Conservation (phyloP, 176 grass and related monocot genomes). For the Cenchrus fungigraminus region DNA sequence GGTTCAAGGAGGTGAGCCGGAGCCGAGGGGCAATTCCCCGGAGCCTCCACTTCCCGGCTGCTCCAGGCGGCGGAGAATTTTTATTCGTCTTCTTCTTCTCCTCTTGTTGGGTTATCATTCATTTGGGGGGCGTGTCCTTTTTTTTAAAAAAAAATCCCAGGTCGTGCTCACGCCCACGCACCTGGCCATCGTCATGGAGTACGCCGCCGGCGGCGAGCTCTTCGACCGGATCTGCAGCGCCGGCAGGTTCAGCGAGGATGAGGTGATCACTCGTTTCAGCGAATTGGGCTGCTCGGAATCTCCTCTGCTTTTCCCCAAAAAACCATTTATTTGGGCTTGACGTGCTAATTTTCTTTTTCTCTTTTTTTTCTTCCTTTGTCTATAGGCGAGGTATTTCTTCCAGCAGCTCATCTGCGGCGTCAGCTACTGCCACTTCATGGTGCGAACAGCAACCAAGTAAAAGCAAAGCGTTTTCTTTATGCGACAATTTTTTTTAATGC, state of each 20-base stretch:
- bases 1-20: slow-evolving; percentile 76
- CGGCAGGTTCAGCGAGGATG: slow-evolving; percentile 93
- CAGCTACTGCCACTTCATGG: slow-evolving; percentile 98
- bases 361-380: not conserved
- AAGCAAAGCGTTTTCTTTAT: not conserved
- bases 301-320: not conserved
- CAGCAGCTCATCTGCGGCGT: slow-evolving; percentile 96
- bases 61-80: not conserved
- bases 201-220: slow-evolving; percentile 86
- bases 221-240: slow-evolving; percentile 90
- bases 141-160: slow-evolving; percentile 23
- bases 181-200: slow-evolving; percentile 94
- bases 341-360: not conserved
- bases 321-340: not conserved
- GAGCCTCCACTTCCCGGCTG: not conserved
- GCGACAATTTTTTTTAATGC: not conserved
- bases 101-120: not conserved
- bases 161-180: slow-evolving; percentile 87
- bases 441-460: slow-evolving; percentile 45
- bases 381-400: slow-evolving; percentile 95
- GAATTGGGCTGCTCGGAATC: not conserved
- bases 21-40: not conserved
- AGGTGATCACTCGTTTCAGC: slow-evolving; percentile 43
- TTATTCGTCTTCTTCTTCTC: not conserved
- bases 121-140: not conserved